A percentile compares a stretch with the other conserved stretches of the same genome.
These are phyloP conservation scores for Sclerotinia nivalis DNA, from an alignment of 2,329 filamentous ascomycete genomes.

Conservation along the genomic window DNA sequence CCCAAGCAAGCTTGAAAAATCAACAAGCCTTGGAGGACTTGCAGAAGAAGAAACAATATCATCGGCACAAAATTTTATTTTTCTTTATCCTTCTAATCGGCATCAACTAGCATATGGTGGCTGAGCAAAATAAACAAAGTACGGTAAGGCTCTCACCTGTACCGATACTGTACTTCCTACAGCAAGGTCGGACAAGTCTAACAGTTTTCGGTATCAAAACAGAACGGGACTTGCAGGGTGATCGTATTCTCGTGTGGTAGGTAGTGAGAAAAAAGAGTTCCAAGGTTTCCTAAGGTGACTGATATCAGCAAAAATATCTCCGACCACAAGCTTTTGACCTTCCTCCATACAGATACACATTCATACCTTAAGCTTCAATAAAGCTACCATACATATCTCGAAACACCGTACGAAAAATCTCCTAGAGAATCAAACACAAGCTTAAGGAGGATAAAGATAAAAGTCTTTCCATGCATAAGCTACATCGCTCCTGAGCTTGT, in stretches of 20 bases:
- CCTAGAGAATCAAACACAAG: neutral
- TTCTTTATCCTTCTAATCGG: neutral
- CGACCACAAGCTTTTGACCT: neutral
- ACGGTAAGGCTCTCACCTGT: neutral
- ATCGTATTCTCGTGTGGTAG: neutral
- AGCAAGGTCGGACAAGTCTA: slow-evolving; percentile 1
- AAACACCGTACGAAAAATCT: slow-evolving; percentile 30
- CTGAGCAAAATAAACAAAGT: slow-evolving; percentile 8
- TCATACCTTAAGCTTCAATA: neutral
- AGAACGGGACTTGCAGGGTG: neutral
- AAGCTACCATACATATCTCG: slow-evolving; percentile 19
- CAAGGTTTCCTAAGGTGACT: neutral
- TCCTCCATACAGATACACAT: neutral
- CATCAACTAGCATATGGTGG: neutral
- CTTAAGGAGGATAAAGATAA: neutral
- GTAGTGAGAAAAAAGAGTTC: neutral
- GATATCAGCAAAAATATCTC: slow-evolving; percentile 7
- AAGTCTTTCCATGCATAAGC: slow-evolving; percentile 6
- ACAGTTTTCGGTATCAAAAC: neutral
- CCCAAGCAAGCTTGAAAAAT: neutral
- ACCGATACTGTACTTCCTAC: neutral
- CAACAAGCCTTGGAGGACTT: neutral
- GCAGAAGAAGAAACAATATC: too few relatives aligned
- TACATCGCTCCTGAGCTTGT: neutral
- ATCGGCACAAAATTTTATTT: too few relatives aligned